Evolutionary conservation across 345 rosid genomes (phyloP), one percentile per base, ranked within the genome.

Genomic region (Anastatica hierochuntica): DNA sequence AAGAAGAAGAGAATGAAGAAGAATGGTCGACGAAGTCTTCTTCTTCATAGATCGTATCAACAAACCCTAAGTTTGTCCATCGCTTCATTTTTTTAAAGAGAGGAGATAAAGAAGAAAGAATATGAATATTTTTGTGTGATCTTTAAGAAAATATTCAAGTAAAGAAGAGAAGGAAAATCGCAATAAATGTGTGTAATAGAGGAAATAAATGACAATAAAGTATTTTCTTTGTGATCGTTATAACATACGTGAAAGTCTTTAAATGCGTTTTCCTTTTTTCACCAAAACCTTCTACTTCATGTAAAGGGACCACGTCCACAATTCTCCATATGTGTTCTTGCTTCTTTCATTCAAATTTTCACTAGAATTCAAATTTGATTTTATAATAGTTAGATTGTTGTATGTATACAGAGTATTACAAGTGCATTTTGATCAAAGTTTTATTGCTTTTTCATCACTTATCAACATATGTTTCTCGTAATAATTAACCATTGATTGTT

Each of bases 31-130:
- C 37, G 30, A 69, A 84, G 37, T 55, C 97, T 60, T 89, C 97
- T 60, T 89, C 97, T 43, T 86, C 97, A 20, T 90, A 76, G 18
- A 90, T 90, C 14, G 97, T 90, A 24, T 84, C 86, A 0, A 82
- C 94, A 6, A 72, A 67, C 27, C 95, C 88, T 43, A 86, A 43
- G 40, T 70, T 78, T 43, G 63, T 64, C 86, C 85, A 79, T 36
- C 69, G 53, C 56, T 64, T 77, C 85, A 78, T 83, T 13, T 10
- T 19, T 12, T 18, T 9, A 46, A 15, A n/a, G 35, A 17, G 57
- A 37, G 61, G 7, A 49, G 38, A 34, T 24, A 35, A 26, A 9
- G 6, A 10, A 31, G 36, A 31, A 10, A 31, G n/a, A 31, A 31
- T 31, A n/a, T 9, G 12, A 31, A 31, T 31, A 31, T 31, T 31